Evolutionary conservation across 179 eudicot species (phyloP).

Genomic region (Sideroxylon spinosum): DNA sequence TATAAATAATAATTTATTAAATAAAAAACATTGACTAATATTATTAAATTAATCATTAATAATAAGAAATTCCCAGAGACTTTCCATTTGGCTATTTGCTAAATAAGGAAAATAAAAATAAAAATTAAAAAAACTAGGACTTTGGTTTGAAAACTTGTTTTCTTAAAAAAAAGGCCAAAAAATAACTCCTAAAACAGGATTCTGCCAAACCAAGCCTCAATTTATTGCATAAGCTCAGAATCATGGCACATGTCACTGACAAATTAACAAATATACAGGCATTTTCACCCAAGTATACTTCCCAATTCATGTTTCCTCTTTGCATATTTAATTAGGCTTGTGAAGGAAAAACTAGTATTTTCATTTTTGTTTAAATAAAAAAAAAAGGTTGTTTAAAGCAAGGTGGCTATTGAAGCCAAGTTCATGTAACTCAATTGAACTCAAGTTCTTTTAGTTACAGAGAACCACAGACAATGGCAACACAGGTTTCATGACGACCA

Average conservation of each 20-base stretch:
- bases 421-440: neutral
- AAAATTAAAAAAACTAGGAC: too few relatives aligned
- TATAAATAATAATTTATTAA: too few relatives aligned
- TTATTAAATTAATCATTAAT: too few relatives aligned
- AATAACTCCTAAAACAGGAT: too few relatives aligned
- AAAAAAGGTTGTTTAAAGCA: neutral
- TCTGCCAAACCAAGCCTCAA: neutral
- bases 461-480: neutral
- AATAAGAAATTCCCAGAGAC: too few relatives aligned
- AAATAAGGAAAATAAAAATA: too few relatives aligned
- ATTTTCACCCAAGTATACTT: neutral
- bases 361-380: neutral
- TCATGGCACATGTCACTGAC: neutral
- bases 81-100: too few relatives aligned
- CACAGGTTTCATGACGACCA: neutral
- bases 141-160: too few relatives aligned
- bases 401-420: neutral
- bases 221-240: neutral
- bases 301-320: conserved; percentile 1
- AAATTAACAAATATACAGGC: conserved; percentile 2
- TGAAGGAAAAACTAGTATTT: neutral
- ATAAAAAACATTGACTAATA: too few relatives aligned
- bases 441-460: neutral
- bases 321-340: neutral
- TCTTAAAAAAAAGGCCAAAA: too few relatives aligned